A percentile compares a stretch with the other conserved stretches of the same genome.
Evolutionary conservation across 2,329 filamentous ascomycete species (phyloP).

Genomic region (Cryoendolithus antarcticus): DNA sequence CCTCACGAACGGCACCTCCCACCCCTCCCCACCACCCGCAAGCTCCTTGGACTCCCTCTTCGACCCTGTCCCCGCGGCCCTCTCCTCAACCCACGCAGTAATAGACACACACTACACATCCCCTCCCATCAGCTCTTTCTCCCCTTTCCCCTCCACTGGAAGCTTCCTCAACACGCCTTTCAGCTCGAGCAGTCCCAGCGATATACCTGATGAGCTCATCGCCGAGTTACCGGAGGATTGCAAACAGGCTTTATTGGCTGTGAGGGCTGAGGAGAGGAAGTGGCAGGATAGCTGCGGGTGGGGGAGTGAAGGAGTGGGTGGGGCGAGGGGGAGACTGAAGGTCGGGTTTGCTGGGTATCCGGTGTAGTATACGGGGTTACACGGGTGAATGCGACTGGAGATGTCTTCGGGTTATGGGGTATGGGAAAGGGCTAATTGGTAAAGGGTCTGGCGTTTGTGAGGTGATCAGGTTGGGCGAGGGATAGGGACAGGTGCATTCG

Average conservation of each 20-base stretch:
- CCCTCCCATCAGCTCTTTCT: slow-evolving; percentile 40
- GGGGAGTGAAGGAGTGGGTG: slow-evolving; percentile 54
- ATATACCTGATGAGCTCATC: slow-evolving; percentile 52
- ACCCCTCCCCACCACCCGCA: slow-evolving; percentile 1
- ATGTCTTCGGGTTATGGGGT: too few relatives aligned
- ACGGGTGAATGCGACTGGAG: neutral
- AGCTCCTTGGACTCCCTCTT: slow-evolving; percentile 31
- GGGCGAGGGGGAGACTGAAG: slow-evolving; percentile 32
- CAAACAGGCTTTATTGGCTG: slow-evolving; percentile 57
- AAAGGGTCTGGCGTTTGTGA: too few relatives aligned
- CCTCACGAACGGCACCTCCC: slow-evolving; percentile 7
- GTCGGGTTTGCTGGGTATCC: slow-evolving; percentile 39
- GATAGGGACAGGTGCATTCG: too few relatives aligned
- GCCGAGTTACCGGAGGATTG: slow-evolving; percentile 58
- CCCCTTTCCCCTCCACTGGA: slow-evolving; percentile 48
- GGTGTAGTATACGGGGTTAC: slow-evolving; percentile 20
- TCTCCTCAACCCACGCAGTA: slow-evolving; percentile 51
- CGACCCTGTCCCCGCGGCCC: slow-evolving; percentile 40
- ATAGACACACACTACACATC: slow-evolving; percentile 49
- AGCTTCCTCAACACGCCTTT: slow-evolving; percentile 33
- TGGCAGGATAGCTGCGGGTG: slow-evolving; percentile 58
- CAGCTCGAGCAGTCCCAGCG: slow-evolving; percentile 45
- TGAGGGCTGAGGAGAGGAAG: slow-evolving; percentile 49
- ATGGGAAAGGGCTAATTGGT: too few relatives aligned
- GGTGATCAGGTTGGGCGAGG: too few relatives aligned